Conservation (phyloP, 2,329 filamentous ascomycete genomes). For the Xylaria multiplex region DNA sequence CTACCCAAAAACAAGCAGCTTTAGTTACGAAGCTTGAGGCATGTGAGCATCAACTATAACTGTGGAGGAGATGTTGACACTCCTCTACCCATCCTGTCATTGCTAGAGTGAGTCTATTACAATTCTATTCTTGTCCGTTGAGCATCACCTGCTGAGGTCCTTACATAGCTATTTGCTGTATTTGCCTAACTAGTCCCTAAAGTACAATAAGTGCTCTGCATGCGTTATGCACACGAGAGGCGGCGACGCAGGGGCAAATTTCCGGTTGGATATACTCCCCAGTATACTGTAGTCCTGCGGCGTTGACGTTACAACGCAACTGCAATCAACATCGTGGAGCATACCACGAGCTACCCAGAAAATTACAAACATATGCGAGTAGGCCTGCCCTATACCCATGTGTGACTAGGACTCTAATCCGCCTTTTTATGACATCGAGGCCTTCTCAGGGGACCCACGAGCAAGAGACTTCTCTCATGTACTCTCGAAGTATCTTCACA, state of each 20-base stretch:
- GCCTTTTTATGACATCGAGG: neutral
- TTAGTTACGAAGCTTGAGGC: neutral
- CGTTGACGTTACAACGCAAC: slow-evolving; percentile 13
- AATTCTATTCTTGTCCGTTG: slow-evolving; percentile 31
- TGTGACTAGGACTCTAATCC: slow-evolving; percentile 13
- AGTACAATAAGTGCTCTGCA: slow-evolving; percentile 19
- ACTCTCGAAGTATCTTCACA: slow-evolving; percentile 8
- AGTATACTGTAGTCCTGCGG: slow-evolving; percentile 15
- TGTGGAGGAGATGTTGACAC: slow-evolving; percentile 2
- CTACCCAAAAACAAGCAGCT: slow-evolving; percentile 4
- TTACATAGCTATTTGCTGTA: slow-evolving; percentile 11
- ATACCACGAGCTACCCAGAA: slow-evolving; percentile 2
- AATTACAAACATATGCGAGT: slow-evolving; percentile 10
- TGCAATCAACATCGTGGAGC: slow-evolving; percentile 2
- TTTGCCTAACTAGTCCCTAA: slow-evolving; percentile 1
- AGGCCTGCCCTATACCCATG: neutral
- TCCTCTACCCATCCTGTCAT: slow-evolving; percentile 4
- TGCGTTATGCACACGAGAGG: slow-evolving; percentile 25
- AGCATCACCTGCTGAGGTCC: slow-evolving; percentile 1
- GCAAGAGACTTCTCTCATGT: neutral
- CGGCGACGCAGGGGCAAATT: slow-evolving; percentile 31
- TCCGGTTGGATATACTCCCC: slow-evolving; percentile 5
- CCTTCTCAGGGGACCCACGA: neutral
- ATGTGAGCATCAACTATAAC: slow-evolving; percentile 8
- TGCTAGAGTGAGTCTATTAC: neutral